Base-by-base conservation (phyloP, 1,139 yeast genomes). In the Suhomyces maxii region DNA sequence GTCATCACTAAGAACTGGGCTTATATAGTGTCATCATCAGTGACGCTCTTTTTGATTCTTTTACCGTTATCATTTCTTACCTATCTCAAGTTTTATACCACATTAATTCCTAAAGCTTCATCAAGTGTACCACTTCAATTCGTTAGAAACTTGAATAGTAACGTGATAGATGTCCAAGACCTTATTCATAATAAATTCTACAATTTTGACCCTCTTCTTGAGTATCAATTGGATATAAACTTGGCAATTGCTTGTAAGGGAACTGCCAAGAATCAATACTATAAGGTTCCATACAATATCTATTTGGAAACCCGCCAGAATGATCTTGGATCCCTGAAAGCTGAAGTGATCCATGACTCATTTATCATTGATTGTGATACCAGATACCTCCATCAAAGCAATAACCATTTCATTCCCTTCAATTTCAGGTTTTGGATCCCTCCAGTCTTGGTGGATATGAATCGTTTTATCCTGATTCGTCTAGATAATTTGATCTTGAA, bases 31-130 rank as follows among this genome's bases (percentile, higher is more conserved):
- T 36, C 48, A 8, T 38, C 53, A 6, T 26, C 37, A 14, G 31
- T 49, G 35, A 47, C 63, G 10, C 39, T 59, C 14, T 40, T 59
- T 7, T 43, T 60, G 4, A 53, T 69, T 7, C 61, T 75, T 7
- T 47, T 74, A 2, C 79, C 80, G 3, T 59, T 70, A 50, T 68
- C 79, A 0, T 47, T 67, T 12, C 49, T 72, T 28, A 56, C 74
- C 6, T 74, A 69, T 59, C 52, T 65, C 51, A 66, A 66, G 53
- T 69, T 74, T 54, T 71, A 72, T 58, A 53, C 59, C 42, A 51
- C 60, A 32, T 56, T 74, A 23, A 61, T 74, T 13, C 78, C 78
- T 3, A 55, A 55, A 7, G 61, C 70, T 1, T 50, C 63, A 4
- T 60, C 69, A 6, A 35, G 50, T 10, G 51, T 68, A 1, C 68